Conservation (phyloP, 495 filamentous ascomycete genomes). For the Daldinia vernicosa region DNA sequence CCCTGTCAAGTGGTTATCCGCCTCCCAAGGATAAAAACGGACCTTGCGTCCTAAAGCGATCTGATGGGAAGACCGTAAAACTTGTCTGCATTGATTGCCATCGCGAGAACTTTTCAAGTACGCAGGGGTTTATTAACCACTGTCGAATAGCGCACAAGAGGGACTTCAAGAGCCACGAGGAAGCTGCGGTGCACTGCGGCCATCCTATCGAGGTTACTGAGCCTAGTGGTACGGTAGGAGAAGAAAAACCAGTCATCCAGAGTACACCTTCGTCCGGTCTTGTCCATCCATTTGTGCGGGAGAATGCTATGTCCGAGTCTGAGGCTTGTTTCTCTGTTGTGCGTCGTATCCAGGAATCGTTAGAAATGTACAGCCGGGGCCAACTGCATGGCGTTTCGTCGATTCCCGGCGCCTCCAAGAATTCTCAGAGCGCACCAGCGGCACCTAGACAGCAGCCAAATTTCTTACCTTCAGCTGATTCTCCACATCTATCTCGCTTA, state of each 20-base stretch:
- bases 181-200: constrained; percentile 88
- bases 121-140: constrained; percentile 98
- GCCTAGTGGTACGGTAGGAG: constrained; percentile 63
- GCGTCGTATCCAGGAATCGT: constrained; percentile 57
- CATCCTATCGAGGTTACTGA: constrained; percentile 78
- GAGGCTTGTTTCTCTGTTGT: constrained; percentile 60
- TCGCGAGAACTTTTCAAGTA: constrained; percentile 89
- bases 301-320: constrained; percentile 63
- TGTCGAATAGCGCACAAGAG: constrained; percentile 93
- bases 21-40: constrained; percentile 70
- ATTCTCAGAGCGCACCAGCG: constrained; percentile 22
- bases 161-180: constrained; percentile 93
- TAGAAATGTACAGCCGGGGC: constrained; percentile 56
- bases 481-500: constrained; percentile 77
- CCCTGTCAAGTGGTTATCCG: constrained; percentile 76
- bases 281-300: constrained; percentile 75
- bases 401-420: constrained; percentile 48
- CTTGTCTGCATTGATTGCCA: constrained; percentile 90
- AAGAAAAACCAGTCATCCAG: constrained; percentile 52
- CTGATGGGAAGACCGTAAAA: constrained; percentile 69
- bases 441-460: constrained; percentile 14
- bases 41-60: constrained; percentile 61
- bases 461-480: constrained; percentile 71
- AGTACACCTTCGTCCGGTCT: constrained; percentile 56
- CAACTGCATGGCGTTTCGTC: constrained; percentile 55